These are phyloP conservation scores for Citrus trifoliata DNA, from an alignment of 345 rosid genomes.

Conservation along the genomic window DNA sequence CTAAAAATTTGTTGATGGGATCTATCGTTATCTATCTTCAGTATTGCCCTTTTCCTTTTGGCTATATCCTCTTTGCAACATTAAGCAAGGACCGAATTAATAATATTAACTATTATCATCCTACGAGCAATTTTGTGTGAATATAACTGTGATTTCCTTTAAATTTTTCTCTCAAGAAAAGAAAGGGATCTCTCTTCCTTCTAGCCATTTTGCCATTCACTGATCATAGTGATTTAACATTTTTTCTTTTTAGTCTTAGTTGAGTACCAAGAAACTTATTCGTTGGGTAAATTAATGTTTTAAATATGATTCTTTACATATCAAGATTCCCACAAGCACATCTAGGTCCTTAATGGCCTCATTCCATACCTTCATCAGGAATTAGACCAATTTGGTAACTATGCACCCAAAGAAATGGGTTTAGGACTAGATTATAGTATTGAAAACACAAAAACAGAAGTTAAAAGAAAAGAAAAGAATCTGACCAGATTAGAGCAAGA, in stretches of 20 bases:
- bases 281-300: background rate
- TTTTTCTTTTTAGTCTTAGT: background rate
- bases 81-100: background rate
- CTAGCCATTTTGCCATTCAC: background rate
- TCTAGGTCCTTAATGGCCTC: constrained; percentile 1
- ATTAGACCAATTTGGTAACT: background rate
- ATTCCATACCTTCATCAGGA: background rate
- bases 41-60: background rate
- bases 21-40: background rate
- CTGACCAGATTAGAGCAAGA: constrained; percentile 8
- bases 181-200: background rate
- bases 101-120: background rate
- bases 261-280: background rate
- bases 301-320: background rate
- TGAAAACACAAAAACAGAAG: background rate
- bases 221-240: too few species aligned
- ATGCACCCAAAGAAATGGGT: background rate
- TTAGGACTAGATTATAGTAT: background rate
- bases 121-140: background rate
- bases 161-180: background rate
- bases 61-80: background rate
- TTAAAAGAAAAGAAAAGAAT: background rate
- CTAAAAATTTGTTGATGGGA: background rate
- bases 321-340: background rate
- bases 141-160: background rate